Evolutionary conservation across 345 rosid species (phyloP).

Genomic region (Passiflora organensis): DNA sequence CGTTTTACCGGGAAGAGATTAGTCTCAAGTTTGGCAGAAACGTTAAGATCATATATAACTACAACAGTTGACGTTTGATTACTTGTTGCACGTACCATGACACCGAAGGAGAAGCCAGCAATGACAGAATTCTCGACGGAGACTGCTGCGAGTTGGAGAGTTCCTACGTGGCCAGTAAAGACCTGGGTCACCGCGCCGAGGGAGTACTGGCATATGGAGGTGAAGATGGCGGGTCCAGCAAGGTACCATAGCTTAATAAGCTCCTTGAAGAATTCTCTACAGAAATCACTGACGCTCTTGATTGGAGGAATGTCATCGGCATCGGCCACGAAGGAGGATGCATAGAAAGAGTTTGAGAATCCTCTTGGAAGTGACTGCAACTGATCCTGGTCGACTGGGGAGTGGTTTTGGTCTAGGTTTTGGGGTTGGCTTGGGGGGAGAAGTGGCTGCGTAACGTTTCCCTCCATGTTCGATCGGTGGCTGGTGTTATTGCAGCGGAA

Average conservation of each 20-base stretch:
- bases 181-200: conserved; percentile 84
- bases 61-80: too few relatives aligned
- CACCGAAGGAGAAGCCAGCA: conserved; percentile 88
- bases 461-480: too few relatives aligned
- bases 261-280: conserved; percentile 47
- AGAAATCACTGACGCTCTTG: conserved; percentile 38
- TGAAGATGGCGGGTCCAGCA: conserved; percentile 95
- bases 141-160: conserved; percentile 73
- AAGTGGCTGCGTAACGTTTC: conserved; percentile 9
- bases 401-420: neutral
- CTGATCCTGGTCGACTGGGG: neutral
- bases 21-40: too few relatives aligned
- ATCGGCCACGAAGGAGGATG: conserved; percentile 34
- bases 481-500: too few relatives aligned
- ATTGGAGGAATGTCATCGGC: conserved; percentile 65
- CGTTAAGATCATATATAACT: too few relatives aligned
- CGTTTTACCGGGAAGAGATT: too few relatives aligned
- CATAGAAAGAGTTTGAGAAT: conserved; percentile 11
- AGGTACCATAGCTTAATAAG: conserved; percentile 73
- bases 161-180: conserved; percentile 71
- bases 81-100: conserved; percentile 75
- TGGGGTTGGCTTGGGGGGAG: too few relatives aligned
- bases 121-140: conserved; percentile 85
- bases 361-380: neutral
- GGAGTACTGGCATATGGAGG: conserved; percentile 74